These are phyloP conservation scores for Lepidium didymum DNA, from an alignment of 345 rosid genomes.

Conservation along the genomic window DNA sequence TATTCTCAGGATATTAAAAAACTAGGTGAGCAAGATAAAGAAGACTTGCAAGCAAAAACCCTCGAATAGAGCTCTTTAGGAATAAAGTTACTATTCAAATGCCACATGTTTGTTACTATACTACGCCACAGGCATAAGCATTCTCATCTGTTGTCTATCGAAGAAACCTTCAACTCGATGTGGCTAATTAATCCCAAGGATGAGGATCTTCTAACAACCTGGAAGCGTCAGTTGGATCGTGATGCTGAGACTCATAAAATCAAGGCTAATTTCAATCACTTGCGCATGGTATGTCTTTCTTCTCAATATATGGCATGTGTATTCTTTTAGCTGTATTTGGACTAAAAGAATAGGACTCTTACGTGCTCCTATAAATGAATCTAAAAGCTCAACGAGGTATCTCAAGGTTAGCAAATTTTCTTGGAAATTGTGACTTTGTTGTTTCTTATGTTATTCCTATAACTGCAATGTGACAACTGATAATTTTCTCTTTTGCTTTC, in stretches of 20 bases:
- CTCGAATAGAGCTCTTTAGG: constrained; percentile 69
- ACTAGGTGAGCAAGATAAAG: constrained; percentile 70
- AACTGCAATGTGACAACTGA: not conserved
- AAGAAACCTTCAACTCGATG: not conserved
- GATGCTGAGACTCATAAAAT: constrained; percentile 77
- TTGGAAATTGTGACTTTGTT: not conserved
- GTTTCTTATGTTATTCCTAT: not conserved
- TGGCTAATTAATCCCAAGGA: constrained; percentile 44
- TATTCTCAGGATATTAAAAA: constrained; percentile 74
- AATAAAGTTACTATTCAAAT: constrained; percentile 81
- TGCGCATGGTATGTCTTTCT: constrained; percentile 51
- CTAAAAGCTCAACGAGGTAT: constrained; percentile 74
- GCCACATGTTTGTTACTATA: constrained; percentile 67
- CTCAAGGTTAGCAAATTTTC: constrained; percentile 45
- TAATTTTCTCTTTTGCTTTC: constrained; percentile 9
- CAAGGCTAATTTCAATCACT: constrained; percentile 65
- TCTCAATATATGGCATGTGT: not conserved
- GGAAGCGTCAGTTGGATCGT: constrained; percentile 76
- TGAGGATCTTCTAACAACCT: constrained; percentile 59
- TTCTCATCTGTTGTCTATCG: constrained; percentile 6
- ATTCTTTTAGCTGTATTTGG: not conserved
- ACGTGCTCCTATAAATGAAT: constrained; percentile 60
- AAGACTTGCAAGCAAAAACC: constrained; percentile 61
- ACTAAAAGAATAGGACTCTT: constrained; percentile 52
- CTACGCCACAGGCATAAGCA: not conserved